phyloP scores from a whole-genome alignment of 495 filamentous ascomycete genomes.

The Parachaetomium inaequale region DNA sequence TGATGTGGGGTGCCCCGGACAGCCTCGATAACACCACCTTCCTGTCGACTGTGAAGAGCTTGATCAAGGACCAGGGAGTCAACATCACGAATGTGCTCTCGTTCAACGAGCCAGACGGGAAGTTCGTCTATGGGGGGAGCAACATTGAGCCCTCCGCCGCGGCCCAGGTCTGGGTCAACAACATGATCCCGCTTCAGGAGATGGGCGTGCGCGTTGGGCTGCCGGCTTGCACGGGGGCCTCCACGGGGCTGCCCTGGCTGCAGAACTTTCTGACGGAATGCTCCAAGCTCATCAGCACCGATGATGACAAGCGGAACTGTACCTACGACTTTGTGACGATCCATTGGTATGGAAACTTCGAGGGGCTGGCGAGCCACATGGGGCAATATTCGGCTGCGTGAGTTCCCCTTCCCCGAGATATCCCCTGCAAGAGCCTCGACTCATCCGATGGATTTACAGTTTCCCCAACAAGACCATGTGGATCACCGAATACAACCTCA shows the following conservation, averaged over 20 bases:
- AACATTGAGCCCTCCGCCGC: constrained; percentile 53
- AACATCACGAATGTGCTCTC: constrained; percentile 62
- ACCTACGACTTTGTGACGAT: constrained; percentile 68
- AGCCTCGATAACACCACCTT: constrained; percentile 52
- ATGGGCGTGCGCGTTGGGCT: constrained; percentile 55
- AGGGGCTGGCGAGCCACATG: constrained; percentile 67
- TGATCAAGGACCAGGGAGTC: constrained; percentile 49
- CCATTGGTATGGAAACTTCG: constrained; percentile 77
- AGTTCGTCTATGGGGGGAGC: constrained; percentile 52
- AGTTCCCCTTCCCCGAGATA: constrained; percentile 8
- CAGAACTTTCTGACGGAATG: constrained; percentile 56
- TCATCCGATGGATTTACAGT: constrained; percentile 16
- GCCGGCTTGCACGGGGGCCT: constrained; percentile 55
- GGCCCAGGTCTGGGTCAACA: constrained; percentile 60
- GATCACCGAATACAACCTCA: constrained; percentile 67
- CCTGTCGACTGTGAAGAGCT: constrained; percentile 46
- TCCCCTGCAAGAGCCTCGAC: neutral
- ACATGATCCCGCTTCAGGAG: constrained; percentile 61
- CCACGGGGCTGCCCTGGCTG: constrained; percentile 60
- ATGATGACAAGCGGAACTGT: constrained; percentile 46
- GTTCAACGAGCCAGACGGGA: constrained; percentile 74
- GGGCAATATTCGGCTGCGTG: constrained; percentile 55
- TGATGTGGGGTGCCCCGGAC: constrained; percentile 63
- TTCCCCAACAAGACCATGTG: constrained; percentile 62
- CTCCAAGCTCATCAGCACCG: constrained; percentile 39